Conservation (phyloP, 768 basidiomycete species). For the Suillus weaverae region DNA sequence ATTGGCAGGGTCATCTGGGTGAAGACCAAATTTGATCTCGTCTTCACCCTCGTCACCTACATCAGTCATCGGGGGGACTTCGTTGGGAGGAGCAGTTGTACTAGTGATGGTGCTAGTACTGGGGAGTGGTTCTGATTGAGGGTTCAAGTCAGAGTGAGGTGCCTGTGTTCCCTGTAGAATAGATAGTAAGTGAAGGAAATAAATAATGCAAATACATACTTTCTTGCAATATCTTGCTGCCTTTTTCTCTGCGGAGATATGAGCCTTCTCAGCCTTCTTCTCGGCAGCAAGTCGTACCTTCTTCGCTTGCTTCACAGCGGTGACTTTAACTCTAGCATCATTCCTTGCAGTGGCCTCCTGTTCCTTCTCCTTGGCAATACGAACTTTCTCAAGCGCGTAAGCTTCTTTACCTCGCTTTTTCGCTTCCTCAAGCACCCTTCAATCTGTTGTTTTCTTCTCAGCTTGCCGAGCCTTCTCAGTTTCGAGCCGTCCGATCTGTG, state of each 20-base stretch:
- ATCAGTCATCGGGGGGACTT: neutral
- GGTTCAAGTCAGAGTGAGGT: neutral
- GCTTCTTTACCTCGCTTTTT: slow-evolving; percentile 7
- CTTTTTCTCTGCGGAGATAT: neutral
- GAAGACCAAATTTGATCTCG: slow-evolving; percentile 7
- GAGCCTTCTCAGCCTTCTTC: neutral
- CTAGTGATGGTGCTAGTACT: too few species aligned
- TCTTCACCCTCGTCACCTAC: slow-evolving; percentile 2
- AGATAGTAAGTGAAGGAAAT: neutral
- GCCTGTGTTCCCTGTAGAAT: neutral
- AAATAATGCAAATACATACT: neutral
- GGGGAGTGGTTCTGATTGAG: neutral
- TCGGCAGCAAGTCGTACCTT: neutral
- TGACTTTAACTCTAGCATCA: neutral
- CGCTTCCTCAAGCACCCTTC: neutral
- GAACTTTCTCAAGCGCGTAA: neutral
- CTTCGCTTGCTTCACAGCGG: neutral
- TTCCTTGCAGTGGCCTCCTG: neutral
- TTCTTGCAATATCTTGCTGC: neutral
- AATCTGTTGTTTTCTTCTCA: neutral
- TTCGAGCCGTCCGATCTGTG: neutral
- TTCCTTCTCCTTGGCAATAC: slow-evolving; percentile 3
- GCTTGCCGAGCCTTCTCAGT: neutral
- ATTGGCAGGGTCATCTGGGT: slow-evolving; percentile 20
- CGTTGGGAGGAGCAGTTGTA: neutral